Conservation (phyloP, 2,329 filamentous ascomycete species). For the Trichophyton equinum region DNA sequence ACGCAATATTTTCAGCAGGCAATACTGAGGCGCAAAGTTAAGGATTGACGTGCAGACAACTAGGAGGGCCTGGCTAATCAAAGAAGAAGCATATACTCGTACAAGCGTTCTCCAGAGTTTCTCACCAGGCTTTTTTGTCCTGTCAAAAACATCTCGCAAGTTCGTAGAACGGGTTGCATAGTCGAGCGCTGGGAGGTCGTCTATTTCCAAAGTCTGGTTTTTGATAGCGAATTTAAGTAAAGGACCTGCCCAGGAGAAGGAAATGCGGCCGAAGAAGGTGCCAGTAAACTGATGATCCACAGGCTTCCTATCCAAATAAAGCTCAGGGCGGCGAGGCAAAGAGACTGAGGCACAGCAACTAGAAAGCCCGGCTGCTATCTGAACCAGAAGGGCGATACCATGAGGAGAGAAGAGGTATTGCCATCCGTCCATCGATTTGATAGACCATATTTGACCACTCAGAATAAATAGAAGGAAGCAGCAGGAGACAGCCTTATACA, state of each 20-base stretch:
- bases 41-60: slow-evolving; percentile 44
- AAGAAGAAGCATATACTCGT: slow-evolving; percentile 42
- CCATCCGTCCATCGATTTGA: background rate
- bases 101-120: slow-evolving; percentile 51
- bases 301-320: slow-evolving; percentile 45
- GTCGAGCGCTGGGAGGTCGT: slow-evolving; percentile 51
- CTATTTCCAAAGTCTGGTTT: slow-evolving; percentile 49
- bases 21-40: slow-evolving; percentile 59
- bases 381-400: slow-evolving; percentile 9
- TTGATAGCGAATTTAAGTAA: slow-evolving; percentile 44
- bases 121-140: slow-evolving; percentile 18
- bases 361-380: slow-evolving; percentile 25
- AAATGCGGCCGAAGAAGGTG: slow-evolving; percentile 50
- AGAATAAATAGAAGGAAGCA: slow-evolving; percentile 14
- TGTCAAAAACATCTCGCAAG: slow-evolving; percentile 39
- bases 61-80: slow-evolving; percentile 48
- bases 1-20: slow-evolving; percentile 52
- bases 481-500: slow-evolving; percentile 23
- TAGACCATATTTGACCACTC: slow-evolving; percentile 11
- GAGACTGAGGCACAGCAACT: slow-evolving; percentile 40
- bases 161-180: slow-evolving; percentile 42
- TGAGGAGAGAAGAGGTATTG: background rate
- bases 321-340: slow-evolving; percentile 55
- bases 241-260: slow-evolving; percentile 50
- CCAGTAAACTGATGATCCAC: slow-evolving; percentile 54